Percentiles rank a stretch among this genome's conserved stretches.
Evolutionary conservation across 805 yeast genomes (phyloP).

Genomic region (Wickerhamiella slavikovae): DNA sequence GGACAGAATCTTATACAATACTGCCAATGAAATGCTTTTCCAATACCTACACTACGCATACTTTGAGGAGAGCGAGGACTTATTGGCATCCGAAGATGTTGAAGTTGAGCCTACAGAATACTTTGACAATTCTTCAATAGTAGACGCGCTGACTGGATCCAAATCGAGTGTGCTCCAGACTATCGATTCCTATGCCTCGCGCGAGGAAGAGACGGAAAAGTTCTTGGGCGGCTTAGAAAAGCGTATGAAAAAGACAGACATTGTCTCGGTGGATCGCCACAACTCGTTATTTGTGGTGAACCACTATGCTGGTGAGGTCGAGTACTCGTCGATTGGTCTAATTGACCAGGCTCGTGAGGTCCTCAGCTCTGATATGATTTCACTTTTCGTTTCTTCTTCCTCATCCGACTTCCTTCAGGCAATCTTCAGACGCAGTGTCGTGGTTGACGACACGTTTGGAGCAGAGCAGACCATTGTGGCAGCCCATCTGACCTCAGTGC

Average conservation of each 20-base stretch:
- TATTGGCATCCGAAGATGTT: conserved; percentile 22
- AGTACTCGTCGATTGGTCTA: conserved; percentile 30
- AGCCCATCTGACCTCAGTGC: conserved; percentile 22
- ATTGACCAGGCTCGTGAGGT: conserved; percentile 33
- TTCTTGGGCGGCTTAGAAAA: conserved; percentile 16
- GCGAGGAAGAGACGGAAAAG: conserved; percentile 16
- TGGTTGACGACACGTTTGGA: conserved; percentile 18
- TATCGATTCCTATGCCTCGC: conserved; percentile 20
- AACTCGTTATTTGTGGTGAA: conserved; percentile 29
- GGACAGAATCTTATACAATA: conserved; percentile 21
- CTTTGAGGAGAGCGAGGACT: conserved; percentile 20
- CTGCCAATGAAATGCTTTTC: conserved; percentile 23
- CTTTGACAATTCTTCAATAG: conserved; percentile 35
- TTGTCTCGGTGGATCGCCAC: conserved; percentile 14
- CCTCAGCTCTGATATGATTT: conserved; percentile 22
- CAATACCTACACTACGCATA: conserved; percentile 20
- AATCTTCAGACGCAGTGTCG: conserved; percentile 18
- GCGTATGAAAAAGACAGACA: conserved; percentile 16
- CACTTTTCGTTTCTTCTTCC: conserved; percentile 19
- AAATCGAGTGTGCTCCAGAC: conserved; percentile 18
- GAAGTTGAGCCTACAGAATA: conserved; percentile 34
- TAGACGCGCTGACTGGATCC: conserved; percentile 29
- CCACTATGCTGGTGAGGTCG: conserved; percentile 41
- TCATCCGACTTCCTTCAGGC: conserved; percentile 19
- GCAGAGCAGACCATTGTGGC: conserved; percentile 16